phyloP scores from a whole-genome alignment of 208 protist genomes.

The Phytomonas francai region DNA sequence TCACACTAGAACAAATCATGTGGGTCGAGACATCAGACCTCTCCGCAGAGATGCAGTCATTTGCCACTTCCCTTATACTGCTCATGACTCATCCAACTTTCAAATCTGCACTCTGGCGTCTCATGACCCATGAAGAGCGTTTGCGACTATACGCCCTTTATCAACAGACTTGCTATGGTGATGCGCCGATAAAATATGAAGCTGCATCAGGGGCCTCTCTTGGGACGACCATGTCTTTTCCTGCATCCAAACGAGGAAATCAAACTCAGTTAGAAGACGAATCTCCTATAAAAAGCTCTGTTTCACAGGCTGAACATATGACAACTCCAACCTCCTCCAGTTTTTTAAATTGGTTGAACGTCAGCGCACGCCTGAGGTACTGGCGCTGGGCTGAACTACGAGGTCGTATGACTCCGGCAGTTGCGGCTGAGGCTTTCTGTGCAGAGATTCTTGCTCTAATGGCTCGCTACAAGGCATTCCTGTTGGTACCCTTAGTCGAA shows the following conservation, averaged over 20 bases:
- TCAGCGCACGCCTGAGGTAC: constrained; percentile 39
- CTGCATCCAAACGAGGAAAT: not conserved
- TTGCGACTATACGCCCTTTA: constrained; percentile 52
- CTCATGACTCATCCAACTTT: constrained; percentile 24
- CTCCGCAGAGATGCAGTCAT: constrained; percentile 8
- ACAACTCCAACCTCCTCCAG: not conserved
- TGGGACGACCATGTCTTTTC: not conserved
- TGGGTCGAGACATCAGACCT: not conserved
- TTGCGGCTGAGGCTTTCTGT: constrained; percentile 60
- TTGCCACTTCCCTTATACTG: constrained; percentile 16
- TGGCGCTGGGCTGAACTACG: constrained; percentile 40
- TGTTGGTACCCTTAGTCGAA: constrained; percentile 47
- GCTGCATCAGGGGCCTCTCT: not conserved
- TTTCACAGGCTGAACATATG: not conserved
- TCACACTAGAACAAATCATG: not conserved
- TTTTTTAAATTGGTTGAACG: constrained; percentile 49
- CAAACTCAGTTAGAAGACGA: not conserved
- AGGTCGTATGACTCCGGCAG: constrained; percentile 45
- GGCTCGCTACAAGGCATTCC: constrained; percentile 24
- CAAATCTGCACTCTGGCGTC: constrained; percentile 5
- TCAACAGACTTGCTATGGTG: constrained; percentile 58
- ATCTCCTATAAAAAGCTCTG: not conserved
- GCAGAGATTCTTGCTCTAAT: constrained; percentile 63
- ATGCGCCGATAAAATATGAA: constrained; percentile 27
- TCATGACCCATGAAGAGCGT: constrained; percentile 29